phyloP scores from a whole-genome alignment of 257 asterid species.

The Nicotiana otophora region DNA sequence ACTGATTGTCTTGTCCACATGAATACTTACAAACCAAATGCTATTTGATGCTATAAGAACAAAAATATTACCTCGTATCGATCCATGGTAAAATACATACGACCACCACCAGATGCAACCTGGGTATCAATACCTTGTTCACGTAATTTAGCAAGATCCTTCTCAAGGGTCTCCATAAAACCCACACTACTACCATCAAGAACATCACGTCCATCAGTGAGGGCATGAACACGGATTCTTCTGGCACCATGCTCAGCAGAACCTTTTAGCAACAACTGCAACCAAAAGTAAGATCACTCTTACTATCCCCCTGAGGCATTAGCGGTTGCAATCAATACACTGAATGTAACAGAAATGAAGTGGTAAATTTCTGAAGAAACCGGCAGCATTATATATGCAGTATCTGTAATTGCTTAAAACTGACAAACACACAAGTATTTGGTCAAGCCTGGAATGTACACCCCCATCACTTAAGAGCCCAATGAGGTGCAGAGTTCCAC shows the following conservation, averaged over 20 bases:
- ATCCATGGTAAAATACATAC: slow-evolving; percentile 95
- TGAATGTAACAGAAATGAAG: background rate
- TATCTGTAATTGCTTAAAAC: background rate
- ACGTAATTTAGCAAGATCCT: slow-evolving; percentile 66
- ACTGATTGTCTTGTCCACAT: too few relatives aligned
- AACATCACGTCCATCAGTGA: slow-evolving; percentile 95
- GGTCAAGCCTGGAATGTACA: slow-evolving; percentile 87
- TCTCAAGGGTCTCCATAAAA: slow-evolving; percentile 78
- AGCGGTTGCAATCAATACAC: background rate
- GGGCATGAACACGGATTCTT: slow-evolving; percentile 79
- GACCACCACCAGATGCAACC: slow-evolving; percentile 97
- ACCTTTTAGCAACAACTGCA: slow-evolving; percentile 86
- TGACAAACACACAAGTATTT: slow-evolving; percentile 49
- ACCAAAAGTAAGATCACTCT: slow-evolving; percentile 10
- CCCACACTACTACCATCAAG: slow-evolving; percentile 91
- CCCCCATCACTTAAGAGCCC: slow-evolving; percentile 93
- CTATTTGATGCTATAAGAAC: background rate
- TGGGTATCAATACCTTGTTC: slow-evolving; percentile 80
- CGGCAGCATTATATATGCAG: too few relatives aligned
- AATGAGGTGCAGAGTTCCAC: slow-evolving; percentile 77
- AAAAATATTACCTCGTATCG: slow-evolving; percentile 63
- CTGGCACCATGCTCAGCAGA: slow-evolving; percentile 81
- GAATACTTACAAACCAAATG: background rate
- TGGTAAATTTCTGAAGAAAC: too few relatives aligned
- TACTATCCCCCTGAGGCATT: background rate